A percentile compares a stretch with the other conserved stretches of the same genome.
Evolutionary conservation across 2,329 filamentous ascomycete genomes (phyloP).

Genomic region (Sclerotinia glacialis): DNA sequence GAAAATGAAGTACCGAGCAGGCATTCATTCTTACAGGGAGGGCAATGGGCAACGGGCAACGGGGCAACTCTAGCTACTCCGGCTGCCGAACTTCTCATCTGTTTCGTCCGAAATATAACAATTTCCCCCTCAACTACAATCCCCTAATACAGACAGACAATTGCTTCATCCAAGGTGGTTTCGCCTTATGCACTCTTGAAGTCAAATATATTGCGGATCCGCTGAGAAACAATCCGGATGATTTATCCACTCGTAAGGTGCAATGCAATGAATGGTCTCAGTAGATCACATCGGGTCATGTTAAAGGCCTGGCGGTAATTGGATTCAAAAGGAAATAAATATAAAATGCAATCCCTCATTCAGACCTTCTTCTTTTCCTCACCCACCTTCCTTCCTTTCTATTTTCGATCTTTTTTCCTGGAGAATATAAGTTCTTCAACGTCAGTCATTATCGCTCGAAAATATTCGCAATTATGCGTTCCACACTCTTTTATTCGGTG

Average conservation of each 20-base stretch:
- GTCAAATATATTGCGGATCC: background rate
- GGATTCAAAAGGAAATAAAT: background rate
- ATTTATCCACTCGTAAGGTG: background rate
- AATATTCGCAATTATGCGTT: constrained; percentile 25
- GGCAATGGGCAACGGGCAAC: too few relatives aligned
- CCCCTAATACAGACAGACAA: background rate
- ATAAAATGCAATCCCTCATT: background rate
- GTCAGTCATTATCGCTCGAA: constrained; percentile 18
- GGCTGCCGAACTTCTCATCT: too few relatives aligned
- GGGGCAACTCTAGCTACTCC: background rate
- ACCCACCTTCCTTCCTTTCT: constrained; percentile 3
- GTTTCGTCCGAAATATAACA: background rate
- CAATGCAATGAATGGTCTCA: constrained; percentile 9
- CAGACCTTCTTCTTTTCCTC: background rate
- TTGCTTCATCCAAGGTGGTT: background rate
- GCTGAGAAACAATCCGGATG: background rate
- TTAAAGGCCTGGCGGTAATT: background rate
- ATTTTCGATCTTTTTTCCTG: constrained; percentile 1
- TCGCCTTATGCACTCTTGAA: background rate
- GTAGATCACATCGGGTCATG: background rate
- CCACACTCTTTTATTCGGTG: constrained; percentile 29
- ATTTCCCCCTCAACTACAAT: background rate
- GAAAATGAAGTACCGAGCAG: background rate
- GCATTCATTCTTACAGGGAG: background rate
- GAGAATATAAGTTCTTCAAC: constrained; percentile 1